Percentiles rank a stretch among this genome's conserved stretches.
Conservation (phyloP, 495 filamentous ascomycete species). For the Aspergillus kassunensis region DNA sequence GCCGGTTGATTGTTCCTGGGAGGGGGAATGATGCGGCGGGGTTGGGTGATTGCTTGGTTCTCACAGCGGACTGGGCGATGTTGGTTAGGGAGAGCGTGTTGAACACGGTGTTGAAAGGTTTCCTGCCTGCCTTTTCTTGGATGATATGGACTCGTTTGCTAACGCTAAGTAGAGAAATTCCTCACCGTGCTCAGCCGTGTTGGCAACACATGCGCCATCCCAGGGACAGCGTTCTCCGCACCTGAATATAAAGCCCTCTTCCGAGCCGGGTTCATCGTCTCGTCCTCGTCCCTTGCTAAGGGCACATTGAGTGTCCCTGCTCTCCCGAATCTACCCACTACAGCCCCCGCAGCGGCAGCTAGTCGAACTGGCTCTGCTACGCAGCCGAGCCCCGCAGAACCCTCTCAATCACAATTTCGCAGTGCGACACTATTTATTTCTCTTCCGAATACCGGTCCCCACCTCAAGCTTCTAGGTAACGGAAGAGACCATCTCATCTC, state of each 20-base stretch:
- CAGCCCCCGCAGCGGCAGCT: constrained; percentile 48
- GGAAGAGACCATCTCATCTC: constrained; percentile 64
- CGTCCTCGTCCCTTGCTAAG: constrained; percentile 44
- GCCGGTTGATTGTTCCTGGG: constrained; percentile 63
- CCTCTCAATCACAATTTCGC: constrained; percentile 24
- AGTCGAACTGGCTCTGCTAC: constrained; percentile 22
- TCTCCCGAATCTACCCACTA: constrained; percentile 48
- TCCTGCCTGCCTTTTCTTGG: no score
- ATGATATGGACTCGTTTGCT: neutral
- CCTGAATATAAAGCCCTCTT: constrained; percentile 58
- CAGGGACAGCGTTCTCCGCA: constrained; percentile 41
- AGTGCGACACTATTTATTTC: constrained; percentile 55
- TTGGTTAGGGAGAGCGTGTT: constrained; percentile 48
- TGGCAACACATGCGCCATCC: constrained; percentile 50
- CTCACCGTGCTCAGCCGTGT: constrained; percentile 49
- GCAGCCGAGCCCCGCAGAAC: neutral
- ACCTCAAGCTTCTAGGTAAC: constrained; percentile 63
- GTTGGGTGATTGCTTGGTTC: constrained; percentile 68
- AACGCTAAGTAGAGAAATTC: constrained; percentile 45
- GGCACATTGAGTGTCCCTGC: constrained; percentile 48
- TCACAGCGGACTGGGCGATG: constrained; percentile 57
- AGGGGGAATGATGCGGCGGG: constrained; percentile 55
- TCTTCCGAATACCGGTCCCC: constrained; percentile 69
- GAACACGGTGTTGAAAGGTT: constrained; percentile 48
- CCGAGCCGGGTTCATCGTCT: constrained; percentile 67